Evolutionary conservation across 2,329 filamentous ascomycete species (phyloP), one percentile per base, ranked within the genome.

Genomic region (Westerdykella aurantiaca): DNA sequence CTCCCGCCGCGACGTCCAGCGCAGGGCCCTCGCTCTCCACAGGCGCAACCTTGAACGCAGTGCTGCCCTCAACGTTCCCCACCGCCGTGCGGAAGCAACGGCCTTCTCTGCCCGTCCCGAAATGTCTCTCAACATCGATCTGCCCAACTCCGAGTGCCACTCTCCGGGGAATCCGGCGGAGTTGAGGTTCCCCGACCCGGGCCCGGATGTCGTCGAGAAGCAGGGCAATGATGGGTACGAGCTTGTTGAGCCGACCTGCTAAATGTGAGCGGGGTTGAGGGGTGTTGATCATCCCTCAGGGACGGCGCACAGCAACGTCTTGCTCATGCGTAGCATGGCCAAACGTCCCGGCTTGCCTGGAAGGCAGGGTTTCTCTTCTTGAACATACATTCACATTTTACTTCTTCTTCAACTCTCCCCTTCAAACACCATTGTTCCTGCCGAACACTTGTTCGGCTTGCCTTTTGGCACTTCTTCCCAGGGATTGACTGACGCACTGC

Each of bases 221-320:
- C 10, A 14, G 6, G 71, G 72, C 7, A 70, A 73, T 53, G 70
- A 69, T 17, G 65, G 61, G 41, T 74, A 74, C 51, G 56, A 65
- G n/a, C 59, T 75, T 21, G 60, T 64, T 44, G 48, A 64, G 23
- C 70, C 72, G 16, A 52, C 41, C 37, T 64, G 62, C 43, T 29
- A 29, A 12, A 21, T 21, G 25, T 9, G 25, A 12, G 25, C 9
- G 11, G 25, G 7, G 25, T 29, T 29, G 25, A 12, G 25, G 25
- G 25, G 25, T 29, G 25, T 29, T 29, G 25, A 29, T 4, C 25
- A 21, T 29, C 7, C 25, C 11, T 29, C 11, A 12, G 25, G 2
- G 4, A 29, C 10, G 18, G 18, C 18, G 18, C 3, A 21, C 18
- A 6, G 18, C 18, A 6, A 6, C 6, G 18, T 3, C 18, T 4